Base-by-base conservation (phyloP, 257 asterid species). In the Datura wrightii region DNA sequence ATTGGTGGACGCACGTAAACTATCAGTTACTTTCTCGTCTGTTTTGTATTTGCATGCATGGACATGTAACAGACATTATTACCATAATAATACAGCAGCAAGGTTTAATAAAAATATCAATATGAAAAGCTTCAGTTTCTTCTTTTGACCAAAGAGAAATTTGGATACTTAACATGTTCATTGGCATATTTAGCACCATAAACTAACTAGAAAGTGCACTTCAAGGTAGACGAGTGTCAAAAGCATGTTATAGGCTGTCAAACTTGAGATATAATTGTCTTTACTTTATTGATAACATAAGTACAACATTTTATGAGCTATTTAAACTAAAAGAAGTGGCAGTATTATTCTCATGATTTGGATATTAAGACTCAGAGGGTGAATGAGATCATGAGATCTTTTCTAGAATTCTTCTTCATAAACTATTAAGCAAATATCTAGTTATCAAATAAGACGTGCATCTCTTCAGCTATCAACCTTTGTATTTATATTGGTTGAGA, bases 81-180 rank as follows among this genome's bases (percentile, higher is more conserved):
- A 62, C 41, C 37, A 10, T 62, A 10, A 63, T 31, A 5, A 10
- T 31, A 31, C 70, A 60, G 15, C 9, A 60, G 67, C 67, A 60
- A 37, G 7, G 1, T 11, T 63, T 63, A 63, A 63, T 31, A 63
- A 13, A 31, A 24, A 24, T 4, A 63, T 63, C 70, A n/a, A n/a
- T n/a, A 63, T 14, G 15, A 63, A 63, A 63, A 63, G 42, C 42
- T 63, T 18, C 42, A 4, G 18, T 10, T 63, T 10, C 70, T 63
- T 31, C 41, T 63, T 63, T 63, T 31, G 9, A 31, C 70, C 70
- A 63, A 34, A 31, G 16, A 31, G 70, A 31, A 31, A 16, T 10
- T 63, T 42, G 31, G 70, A 63, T 63, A 63, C 70, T 31, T 63
- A 63, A 63, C 41, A 63, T 62, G 39, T 62, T 31, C 69, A 62